Percentiles rank a stretch among this genome's conserved stretches.
phyloP scores from a whole-genome alignment of 805 yeast genomes.

The Suhomyces kilbournensis region DNA sequence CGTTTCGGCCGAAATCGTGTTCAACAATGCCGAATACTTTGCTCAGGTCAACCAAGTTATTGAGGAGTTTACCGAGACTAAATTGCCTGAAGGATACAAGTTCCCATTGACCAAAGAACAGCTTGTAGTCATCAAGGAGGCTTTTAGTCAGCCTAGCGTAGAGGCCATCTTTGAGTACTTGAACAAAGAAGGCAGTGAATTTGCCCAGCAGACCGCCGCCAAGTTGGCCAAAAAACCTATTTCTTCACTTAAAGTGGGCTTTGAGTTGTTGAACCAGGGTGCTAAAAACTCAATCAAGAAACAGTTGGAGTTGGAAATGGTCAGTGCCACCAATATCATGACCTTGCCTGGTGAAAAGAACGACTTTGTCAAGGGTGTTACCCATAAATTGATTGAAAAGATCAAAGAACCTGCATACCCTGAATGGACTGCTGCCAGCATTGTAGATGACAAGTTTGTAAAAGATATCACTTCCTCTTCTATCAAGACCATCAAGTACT shows the following conservation, averaged over 20 bases:
- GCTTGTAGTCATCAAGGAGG: constrained; percentile 61
- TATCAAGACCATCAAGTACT: constrained; percentile 18
- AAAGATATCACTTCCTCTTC: constrained; percentile 18
- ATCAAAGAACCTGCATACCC: constrained; percentile 50
- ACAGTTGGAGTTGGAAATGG: constrained; percentile 71
- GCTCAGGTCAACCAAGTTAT: constrained; percentile 66
- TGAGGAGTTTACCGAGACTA: constrained; percentile 68
- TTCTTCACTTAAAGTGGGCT: constrained; percentile 71
- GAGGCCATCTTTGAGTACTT: constrained; percentile 58
- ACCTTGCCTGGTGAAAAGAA: constrained; percentile 48
- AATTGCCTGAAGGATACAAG: constrained; percentile 59
- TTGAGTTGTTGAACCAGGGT: constrained; percentile 65
- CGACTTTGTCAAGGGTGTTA: constrained; percentile 70
- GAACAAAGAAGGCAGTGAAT: constrained; percentile 53
- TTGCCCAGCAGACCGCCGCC: constrained; percentile 58
- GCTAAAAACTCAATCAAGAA: constrained; percentile 53
- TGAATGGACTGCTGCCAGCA: constrained; percentile 37
- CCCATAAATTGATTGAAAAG: constrained; percentile 61
- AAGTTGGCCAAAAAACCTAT: constrained; percentile 68
- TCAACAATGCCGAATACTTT: constrained; percentile 39
- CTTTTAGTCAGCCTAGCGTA: constrained; percentile 54
- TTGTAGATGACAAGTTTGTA: constrained; percentile 15
- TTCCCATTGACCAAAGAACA: constrained; percentile 57
- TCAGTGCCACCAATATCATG: constrained; percentile 70
- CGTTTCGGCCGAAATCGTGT: constrained; percentile 18